Evolutionary conservation across 176 grass and related monocot species (phyloP).

Genomic region (Metroxylon sagu): DNA sequence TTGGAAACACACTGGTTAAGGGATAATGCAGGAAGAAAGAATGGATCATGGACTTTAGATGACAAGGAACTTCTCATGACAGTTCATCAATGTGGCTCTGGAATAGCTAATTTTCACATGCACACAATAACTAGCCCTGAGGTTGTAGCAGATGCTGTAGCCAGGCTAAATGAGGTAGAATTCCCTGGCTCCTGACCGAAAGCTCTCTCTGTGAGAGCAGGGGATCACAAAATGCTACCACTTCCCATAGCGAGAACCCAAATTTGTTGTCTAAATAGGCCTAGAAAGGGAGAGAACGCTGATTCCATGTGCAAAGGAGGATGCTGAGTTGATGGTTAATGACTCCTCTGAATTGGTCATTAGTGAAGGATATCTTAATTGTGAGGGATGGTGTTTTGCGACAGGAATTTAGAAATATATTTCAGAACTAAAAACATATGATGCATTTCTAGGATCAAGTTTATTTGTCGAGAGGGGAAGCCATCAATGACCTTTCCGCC

Average conservation of each 20-base stretch:
- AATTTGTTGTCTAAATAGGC: constrained; percentile 61
- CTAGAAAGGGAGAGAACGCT: constrained; percentile 48
- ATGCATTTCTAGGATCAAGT: constrained; percentile 42
- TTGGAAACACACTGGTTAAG: constrained; percentile 45
- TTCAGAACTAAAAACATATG: constrained; percentile 55
- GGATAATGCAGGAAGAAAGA: constrained; percentile 64
- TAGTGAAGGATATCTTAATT: constrained; percentile 55
- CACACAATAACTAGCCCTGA: constrained; percentile 42
- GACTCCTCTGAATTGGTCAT: constrained; percentile 57
- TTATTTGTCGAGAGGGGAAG: constrained; percentile 36
- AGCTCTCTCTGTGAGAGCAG: constrained; percentile 35
- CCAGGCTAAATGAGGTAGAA: constrained; percentile 49
- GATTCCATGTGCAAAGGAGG: constrained; percentile 46
- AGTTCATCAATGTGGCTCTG: constrained; percentile 38
- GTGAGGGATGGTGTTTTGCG: constrained; percentile 57
- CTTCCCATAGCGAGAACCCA: constrained; percentile 70
- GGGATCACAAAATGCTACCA: constrained; percentile 32
- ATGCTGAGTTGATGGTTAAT: constrained; percentile 51
- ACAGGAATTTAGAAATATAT: constrained; percentile 51
- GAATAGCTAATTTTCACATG: constrained; percentile 57
- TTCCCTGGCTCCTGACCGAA: constrained; percentile 60
- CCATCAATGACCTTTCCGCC: constrained; percentile 19
- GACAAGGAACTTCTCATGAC: constrained; percentile 71
- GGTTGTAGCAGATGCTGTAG: constrained; percentile 52
- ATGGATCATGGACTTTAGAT: constrained; percentile 42